Base-by-base conservation (phyloP, 192 early-diverging fungal genomes). In the Pilaira anomala region DNA sequence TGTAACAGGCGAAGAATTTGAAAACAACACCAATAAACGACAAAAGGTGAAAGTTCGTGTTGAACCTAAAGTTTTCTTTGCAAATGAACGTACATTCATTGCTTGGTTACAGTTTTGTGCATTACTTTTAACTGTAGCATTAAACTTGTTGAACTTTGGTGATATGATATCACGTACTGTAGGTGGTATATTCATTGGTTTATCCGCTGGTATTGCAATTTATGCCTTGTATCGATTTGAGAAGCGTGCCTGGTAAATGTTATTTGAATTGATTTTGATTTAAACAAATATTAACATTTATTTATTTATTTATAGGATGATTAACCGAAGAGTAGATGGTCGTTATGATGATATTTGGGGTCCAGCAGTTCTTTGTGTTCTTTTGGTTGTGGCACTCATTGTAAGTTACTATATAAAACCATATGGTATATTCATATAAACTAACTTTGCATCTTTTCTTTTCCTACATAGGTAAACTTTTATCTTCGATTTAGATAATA, bases 11-110 rank as follows among this genome's bases (percentile, higher is more conserved):
- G 56, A 26, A 42, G 40, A 40, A 44, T 59, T 52, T 42, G 65
- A 66, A 30, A 54, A 28, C 46, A 18, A n/a, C 16, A 25, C 33
- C 19, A 62, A 66, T 19, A 65, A 46, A 41, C 49, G 41, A 5
- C 60, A 52, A 3, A 79, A 70, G 42, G 74, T 82, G 7, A 78
- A 83, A 13, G 75, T 89, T 18, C 78, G 85, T 25, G 86, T 91
- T 7, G 93, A 94, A 57, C 89, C 93, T 25, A 94, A 94, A 78
- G 85, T 89, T 12, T 93, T 87, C 57, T 90, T 94, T 73, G 91
- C 91, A 28, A 94, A 94, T 65, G 93, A 94, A 70, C 81, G 93
- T 44, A 93, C 91, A 2, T 94, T 94, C 76, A 76, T 94, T 33
- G 77, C 83, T 7, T 94, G 93, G 93, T 68, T 92, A 69, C 83